phyloP scores from a whole-genome alignment of 2,329 filamentous ascomycete genomes.

The Fusarium siculi region DNA sequence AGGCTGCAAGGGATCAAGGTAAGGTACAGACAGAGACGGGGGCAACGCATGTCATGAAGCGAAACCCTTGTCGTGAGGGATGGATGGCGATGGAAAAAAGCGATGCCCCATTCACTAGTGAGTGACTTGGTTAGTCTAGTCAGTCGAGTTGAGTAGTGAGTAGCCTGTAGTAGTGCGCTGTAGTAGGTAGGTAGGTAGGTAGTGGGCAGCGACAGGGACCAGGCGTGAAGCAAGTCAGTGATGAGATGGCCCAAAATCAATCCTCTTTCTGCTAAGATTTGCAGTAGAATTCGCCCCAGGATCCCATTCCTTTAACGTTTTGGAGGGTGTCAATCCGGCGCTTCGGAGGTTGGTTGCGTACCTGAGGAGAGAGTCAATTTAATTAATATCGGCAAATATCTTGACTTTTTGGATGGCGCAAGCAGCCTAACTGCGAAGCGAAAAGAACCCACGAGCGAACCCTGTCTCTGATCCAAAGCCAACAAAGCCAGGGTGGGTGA shows the following conservation, averaged over 20 bases:
- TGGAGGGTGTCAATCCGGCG: constrained; percentile 37
- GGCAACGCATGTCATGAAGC: constrained; percentile 43
- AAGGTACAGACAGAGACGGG: constrained; percentile 26
- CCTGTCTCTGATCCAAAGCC: constrained; percentile 38
- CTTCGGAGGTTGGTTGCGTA: constrained; percentile 11
- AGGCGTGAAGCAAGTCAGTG: constrained; percentile 42
- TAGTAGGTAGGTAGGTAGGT: not conserved
- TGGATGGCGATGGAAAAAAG: constrained; percentile 34
- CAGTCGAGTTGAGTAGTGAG: not conserved
- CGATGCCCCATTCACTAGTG: constrained; percentile 43
- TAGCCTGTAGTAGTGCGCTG: constrained; percentile 19
- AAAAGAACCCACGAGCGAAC: constrained; percentile 25
- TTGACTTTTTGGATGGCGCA: constrained; percentile 39
- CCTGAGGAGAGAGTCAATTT: not conserved
- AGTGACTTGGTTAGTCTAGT: not conserved
- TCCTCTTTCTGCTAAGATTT: constrained; percentile 45
- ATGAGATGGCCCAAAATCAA: constrained; percentile 35
- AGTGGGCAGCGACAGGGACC: constrained; percentile 41
- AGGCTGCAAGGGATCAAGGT: constrained; percentile 40
- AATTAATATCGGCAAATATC: constrained; percentile 8
- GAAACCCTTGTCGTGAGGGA: constrained; percentile 39
- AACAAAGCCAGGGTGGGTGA: constrained; percentile 27
- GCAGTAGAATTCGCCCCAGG: constrained; percentile 43
- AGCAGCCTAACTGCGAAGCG: constrained; percentile 33
- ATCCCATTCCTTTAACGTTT: constrained; percentile 23